These are phyloP conservation scores for Lepidium didymum DNA, from an alignment of 345 rosid genomes.

Conservation along the genomic window DNA sequence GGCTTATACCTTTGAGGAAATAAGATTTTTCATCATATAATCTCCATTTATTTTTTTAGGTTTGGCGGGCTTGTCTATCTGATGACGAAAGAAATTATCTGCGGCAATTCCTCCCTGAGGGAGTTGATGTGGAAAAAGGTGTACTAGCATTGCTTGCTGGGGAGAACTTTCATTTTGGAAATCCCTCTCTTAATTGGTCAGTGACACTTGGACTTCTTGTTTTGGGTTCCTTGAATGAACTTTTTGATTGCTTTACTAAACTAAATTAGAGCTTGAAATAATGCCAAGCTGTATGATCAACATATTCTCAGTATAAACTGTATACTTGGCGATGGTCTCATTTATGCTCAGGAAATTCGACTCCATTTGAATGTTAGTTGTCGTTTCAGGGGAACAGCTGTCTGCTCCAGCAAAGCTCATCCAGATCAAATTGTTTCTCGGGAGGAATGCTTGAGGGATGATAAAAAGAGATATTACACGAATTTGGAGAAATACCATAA, in stretches of 20 bases:
- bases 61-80: slow-evolving; percentile 62
- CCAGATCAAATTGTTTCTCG: slow-evolving; percentile 63
- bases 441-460: slow-evolving; percentile 46
- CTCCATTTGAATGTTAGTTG: slow-evolving; percentile 28
- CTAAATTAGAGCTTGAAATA: background rate
- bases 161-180: slow-evolving; percentile 79
- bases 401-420: slow-evolving; percentile 70
- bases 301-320: background rate
- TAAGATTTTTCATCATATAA: background rate
- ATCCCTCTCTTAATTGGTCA: slow-evolving; percentile 72
- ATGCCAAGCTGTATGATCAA: background rate
- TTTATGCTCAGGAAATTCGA: slow-evolving; percentile 9
- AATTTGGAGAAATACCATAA: slow-evolving; percentile 67
- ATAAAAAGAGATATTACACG: slow-evolving; percentile 45
- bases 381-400: slow-evolving; percentile 71
- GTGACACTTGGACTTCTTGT: slow-evolving; percentile 18
- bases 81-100: slow-evolving; percentile 64
- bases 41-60: slow-evolving; percentile 33
- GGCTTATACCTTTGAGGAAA: slow-evolving; percentile 1
- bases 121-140: slow-evolving; percentile 46
- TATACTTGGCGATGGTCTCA: background rate
- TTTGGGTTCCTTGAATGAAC: background rate
- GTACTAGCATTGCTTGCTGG: slow-evolving; percentile 60
- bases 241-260: background rate
- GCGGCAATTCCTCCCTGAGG: slow-evolving; percentile 76